Evolutionary conservation across 1,284 basidiomycete species (phyloP).

Genomic region (Microbotryum scabiosae): DNA sequence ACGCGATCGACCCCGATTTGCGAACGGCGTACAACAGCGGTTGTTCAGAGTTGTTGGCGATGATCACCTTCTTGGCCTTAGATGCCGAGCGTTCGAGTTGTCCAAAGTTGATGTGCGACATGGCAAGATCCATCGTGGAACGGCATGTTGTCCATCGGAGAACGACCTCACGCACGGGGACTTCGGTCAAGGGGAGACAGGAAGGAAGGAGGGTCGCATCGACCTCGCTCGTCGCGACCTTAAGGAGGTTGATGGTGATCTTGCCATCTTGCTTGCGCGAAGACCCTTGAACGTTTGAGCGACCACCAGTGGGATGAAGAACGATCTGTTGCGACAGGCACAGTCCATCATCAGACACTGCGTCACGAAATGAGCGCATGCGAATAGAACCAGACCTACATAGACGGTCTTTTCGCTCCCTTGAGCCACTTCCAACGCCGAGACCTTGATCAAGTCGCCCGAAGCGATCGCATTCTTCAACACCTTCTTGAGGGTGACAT

Average conservation of each 20-base stretch:
- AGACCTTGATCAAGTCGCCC: slow-evolving; percentile 41
- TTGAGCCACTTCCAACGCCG: slow-evolving; percentile 39
- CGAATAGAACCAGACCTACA: neutral
- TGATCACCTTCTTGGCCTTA: slow-evolving; percentile 46
- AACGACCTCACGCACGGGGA: slow-evolving; percentile 47
- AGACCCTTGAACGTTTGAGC: slow-evolving; percentile 22
- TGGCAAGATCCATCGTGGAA: slow-evolving; percentile 45
- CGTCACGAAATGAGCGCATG: neutral
- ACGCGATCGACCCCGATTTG: slow-evolving; percentile 47
- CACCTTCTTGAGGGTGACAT: slow-evolving; percentile 43
- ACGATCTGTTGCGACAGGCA: slow-evolving; percentile 1
- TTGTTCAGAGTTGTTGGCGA: slow-evolving; percentile 45
- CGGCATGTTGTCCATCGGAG: slow-evolving; percentile 44
- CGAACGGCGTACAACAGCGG: slow-evolving; percentile 45
- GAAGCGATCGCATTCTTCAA: slow-evolving; percentile 40
- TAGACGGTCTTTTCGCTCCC: slow-evolving; percentile 36
- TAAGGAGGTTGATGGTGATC: slow-evolving; percentile 44
- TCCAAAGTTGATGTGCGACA: slow-evolving; percentile 49
- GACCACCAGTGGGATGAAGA: slow-evolving; percentile 1
- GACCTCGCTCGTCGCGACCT: slow-evolving; percentile 41
- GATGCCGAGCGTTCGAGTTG: slow-evolving; percentile 46
- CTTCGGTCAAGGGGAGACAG: slow-evolving; percentile 39
- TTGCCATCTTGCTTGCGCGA: slow-evolving; percentile 46
- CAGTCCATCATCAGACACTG: neutral
- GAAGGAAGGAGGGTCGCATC: slow-evolving; percentile 26